A percentile compares a stretch with the other conserved stretches of the same genome.
These are phyloP conservation scores for Apium graveolens DNA, from an alignment of 129 eudicot species.

Conservation along the genomic window DNA sequence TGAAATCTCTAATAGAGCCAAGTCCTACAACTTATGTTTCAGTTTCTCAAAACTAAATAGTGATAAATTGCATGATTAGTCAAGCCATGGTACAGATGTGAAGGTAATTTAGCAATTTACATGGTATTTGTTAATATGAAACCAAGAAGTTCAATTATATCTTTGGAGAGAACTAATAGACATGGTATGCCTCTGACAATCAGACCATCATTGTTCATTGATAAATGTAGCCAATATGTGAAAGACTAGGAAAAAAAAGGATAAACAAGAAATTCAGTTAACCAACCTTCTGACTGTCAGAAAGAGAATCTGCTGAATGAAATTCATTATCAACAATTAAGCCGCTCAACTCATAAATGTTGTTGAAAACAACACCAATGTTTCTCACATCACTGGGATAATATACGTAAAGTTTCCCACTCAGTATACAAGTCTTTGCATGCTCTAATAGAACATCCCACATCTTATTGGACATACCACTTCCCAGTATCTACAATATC, in stretches of 20 bases:
- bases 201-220: background rate
- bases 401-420: slow-evolving; percentile 82
- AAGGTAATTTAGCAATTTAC: background rate
- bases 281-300: slow-evolving; percentile 89
- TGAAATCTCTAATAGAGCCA: background rate
- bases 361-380: slow-evolving; percentile 84
- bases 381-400: slow-evolving; percentile 75
- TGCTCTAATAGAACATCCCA: slow-evolving; percentile 96
- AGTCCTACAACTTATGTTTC: background rate
- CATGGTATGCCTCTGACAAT: background rate
- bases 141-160: background rate
- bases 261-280: background rate
- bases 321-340: slow-evolving; percentile 70
- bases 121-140: background rate
- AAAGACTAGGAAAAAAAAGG: background rate
- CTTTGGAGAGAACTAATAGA: background rate
- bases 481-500: slow-evolving; percentile 65
- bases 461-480: slow-evolving; percentile 99
- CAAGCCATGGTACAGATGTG: background rate
- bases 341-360: slow-evolving; percentile 83
- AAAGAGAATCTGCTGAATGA: slow-evolving; percentile 67
- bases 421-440: slow-evolving; percentile 86
- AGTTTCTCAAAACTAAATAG: background rate
- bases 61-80: background rate
- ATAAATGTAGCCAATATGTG: background rate